Percentiles rank a stretch among this genome's conserved stretches.
Evolutionary conservation across 2,329 filamentous ascomycete genomes (phyloP).

Genomic region (Coniochaeta hoffmannii): DNA sequence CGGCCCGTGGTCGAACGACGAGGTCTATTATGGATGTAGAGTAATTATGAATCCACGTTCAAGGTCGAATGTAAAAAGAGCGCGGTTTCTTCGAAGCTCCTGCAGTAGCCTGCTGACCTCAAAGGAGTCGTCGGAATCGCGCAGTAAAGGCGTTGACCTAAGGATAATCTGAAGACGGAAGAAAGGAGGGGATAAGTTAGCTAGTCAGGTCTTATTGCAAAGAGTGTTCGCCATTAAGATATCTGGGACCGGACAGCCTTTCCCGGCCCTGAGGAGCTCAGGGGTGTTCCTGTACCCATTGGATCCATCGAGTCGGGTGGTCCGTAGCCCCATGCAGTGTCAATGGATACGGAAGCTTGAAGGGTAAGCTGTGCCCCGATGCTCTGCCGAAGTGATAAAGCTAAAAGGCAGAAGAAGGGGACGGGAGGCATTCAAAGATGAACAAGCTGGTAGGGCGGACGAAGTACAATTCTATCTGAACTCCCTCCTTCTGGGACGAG

Average conservation of each 20-base stretch:
- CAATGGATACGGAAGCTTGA: too few species aligned
- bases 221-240: neutral
- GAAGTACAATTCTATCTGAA: neutral
- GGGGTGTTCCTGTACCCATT: too few species aligned
- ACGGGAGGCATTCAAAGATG: neutral
- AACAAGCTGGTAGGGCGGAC: neutral
- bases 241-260: neutral
- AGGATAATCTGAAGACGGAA: constrained; percentile 9
- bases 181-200: neutral
- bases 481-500: neutral
- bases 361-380: too few species aligned
- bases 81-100: constrained; percentile 18
- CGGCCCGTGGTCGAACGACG: constrained; percentile 13
- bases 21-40: constrained; percentile 3
- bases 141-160: constrained; percentile 13
- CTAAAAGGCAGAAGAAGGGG: neutral
- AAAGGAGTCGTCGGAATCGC: constrained; percentile 18
- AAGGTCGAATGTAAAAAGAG: constrained; percentile 17
- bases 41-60: constrained; percentile 10
- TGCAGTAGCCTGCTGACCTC: constrained; percentile 25
- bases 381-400: too few species aligned
- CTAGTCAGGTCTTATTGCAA: neutral
- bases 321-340: too few species aligned
- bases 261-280: neutral
- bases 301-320: too few species aligned